Evolutionary conservation across 176 grass and related monocot genomes (phyloP), one percentile per base, ranked within the genome.

Genomic region (Otatea glauca): DNA sequence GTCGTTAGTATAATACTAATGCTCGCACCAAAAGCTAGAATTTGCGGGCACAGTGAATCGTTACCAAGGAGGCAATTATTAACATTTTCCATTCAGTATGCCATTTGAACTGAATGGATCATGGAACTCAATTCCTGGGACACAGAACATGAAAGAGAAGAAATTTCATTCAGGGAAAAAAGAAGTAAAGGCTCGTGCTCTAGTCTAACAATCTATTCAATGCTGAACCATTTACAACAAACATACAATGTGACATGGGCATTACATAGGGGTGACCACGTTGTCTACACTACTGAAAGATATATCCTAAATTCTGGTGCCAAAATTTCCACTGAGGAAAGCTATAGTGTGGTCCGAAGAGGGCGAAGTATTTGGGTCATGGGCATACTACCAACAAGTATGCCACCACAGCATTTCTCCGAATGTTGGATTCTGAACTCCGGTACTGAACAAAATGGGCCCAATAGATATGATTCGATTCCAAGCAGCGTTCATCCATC

Each of bases 181-280:
- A 61, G 24, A 18, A 21, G 63, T 49, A 45, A 84, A 70, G 34
- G 45, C 66, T 38, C 65, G 63, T 81, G 80, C 75, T 62, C 85
- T 91, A 91, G 81, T 76, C 89, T 91, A 91, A 91, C 81, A 81
- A 84, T 90, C 88, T 91, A 91, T 80, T 71, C 81, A 91, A 84
- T 80, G 85, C 75, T 64, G 43, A 81, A 71, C 85, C 89, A 91
- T 91, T 80, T 88, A 91, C 89, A 89, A 70, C 70, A 65, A 75
- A 87, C 80, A 88, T 91, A 91, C 89, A 87, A 62, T 53, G 68
- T 87, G 42, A 84, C 62, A 79, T 47, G 84, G 80, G 75, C 75
- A 79, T 87, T 91, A 87, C 85, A 87, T 49, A 53, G 70, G 60
- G 61, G 35, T 25, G 75, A 75, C 74, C 84, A 83, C 60, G 3